Conservation (phyloP, 177 flowering plant species). For the Telopea speciosissima region DNA sequence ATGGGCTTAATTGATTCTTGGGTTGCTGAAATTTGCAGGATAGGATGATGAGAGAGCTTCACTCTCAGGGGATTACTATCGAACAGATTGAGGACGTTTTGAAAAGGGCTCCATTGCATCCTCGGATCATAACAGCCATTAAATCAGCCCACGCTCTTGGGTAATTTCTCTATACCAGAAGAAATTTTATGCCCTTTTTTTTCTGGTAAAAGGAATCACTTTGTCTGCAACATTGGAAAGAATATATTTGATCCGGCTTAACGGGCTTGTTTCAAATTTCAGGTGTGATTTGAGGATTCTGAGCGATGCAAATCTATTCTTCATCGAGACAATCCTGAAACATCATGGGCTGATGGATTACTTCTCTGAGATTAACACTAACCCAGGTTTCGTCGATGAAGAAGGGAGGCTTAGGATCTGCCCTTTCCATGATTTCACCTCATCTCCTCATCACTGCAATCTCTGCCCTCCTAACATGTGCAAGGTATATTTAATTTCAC, state of each 20-base stretch:
- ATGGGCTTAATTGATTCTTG: neutral
- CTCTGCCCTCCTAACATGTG: slow-evolving; percentile 87
- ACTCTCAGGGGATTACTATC: slow-evolving; percentile 43
- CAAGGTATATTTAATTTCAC: slow-evolving; percentile 44
- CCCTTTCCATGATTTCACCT: slow-evolving; percentile 46
- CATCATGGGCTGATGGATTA: slow-evolving; percentile 44
- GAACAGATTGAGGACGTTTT: slow-evolving; percentile 42
- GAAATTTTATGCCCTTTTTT: neutral
- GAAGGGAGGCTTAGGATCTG: slow-evolving; percentile 51
- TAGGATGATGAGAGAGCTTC: slow-evolving; percentile 48
- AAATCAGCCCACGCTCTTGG: slow-evolving; percentile 48
- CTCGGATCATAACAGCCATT: slow-evolving; percentile 44
- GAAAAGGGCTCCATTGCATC: slow-evolving; percentile 40
- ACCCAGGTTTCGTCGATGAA: slow-evolving; percentile 49
- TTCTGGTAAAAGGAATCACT: neutral
- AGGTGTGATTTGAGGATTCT: slow-evolving; percentile 58
- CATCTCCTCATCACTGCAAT: slow-evolving; percentile 40
- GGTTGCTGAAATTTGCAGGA: slow-evolving; percentile 29
- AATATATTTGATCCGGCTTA: no score
- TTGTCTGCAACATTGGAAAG: neutral
- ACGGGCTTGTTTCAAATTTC: slow-evolving; percentile 1
- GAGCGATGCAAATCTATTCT: slow-evolving; percentile 53
- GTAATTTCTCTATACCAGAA: slow-evolving; percentile 20
- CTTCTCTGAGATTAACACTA: slow-evolving; percentile 61
- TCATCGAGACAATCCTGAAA: slow-evolving; percentile 54